Evolutionary conservation across 352 stramenopile genomes (phyloP).

Genomic region (Phytophthora pseudosyringae): DNA sequence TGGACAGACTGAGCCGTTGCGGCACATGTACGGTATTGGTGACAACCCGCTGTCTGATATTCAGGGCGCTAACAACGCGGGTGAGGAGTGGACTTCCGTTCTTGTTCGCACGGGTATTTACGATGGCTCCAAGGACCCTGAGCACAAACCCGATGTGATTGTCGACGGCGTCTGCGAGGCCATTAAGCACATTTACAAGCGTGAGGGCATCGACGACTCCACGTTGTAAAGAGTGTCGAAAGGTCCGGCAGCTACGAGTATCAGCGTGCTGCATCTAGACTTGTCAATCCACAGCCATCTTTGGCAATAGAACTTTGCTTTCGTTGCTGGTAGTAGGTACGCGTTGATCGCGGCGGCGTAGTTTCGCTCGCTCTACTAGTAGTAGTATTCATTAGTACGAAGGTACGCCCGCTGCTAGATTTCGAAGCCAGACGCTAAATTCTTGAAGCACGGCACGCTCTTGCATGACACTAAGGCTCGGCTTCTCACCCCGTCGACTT

Average conservation of each 20-base stretch:
- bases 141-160: slow-evolving; percentile 71
- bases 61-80: slow-evolving; percentile 87
- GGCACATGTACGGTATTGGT: slow-evolving; percentile 87
- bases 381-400: slow-evolving; percentile 14
- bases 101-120: slow-evolving; percentile 90
- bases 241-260: neutral
- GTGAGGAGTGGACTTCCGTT: slow-evolving; percentile 82
- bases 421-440: slow-evolving; percentile 79
- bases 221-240: slow-evolving; percentile 34
- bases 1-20: slow-evolving; percentile 45
- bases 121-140: slow-evolving; percentile 60
- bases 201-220: slow-evolving; percentile 53
- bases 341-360: neutral
- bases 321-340: too few relatives aligned
- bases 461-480: slow-evolving; percentile 51
- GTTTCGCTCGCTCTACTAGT: slow-evolving; percentile 13
- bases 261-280: slow-evolving; percentile 1
- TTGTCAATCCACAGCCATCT: neutral
- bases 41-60: slow-evolving; percentile 91
- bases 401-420: slow-evolving; percentile 40
- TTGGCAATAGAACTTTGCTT: slow-evolving; percentile 33
- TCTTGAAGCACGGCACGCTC: slow-evolving; percentile 84
- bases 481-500: slow-evolving; percentile 6
- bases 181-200: slow-evolving; percentile 77
- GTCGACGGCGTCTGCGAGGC: slow-evolving; percentile 76